Evolutionary conservation across 768 basidiomycete species (phyloP).

Genomic region (Pulveroboletus sp.): DNA sequence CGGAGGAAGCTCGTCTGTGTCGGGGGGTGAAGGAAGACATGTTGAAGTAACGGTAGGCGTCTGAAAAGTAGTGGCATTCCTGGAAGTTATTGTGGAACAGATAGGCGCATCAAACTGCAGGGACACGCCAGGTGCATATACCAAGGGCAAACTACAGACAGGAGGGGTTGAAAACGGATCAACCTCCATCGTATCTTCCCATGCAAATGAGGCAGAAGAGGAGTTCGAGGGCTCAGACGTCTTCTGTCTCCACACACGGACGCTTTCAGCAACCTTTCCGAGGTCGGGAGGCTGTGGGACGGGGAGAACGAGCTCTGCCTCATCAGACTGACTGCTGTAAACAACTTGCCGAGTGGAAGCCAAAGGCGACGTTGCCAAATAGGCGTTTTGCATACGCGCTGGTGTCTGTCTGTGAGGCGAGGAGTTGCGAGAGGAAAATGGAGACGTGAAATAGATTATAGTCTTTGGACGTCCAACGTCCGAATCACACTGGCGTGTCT

Average conservation of each 20-base stretch:
- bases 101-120: constrained; percentile 6
- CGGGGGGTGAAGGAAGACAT: constrained; percentile 20
- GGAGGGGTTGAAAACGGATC: constrained; percentile 13
- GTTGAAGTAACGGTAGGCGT: constrained; percentile 11
- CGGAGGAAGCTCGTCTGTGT: constrained; percentile 19
- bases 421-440: constrained; percentile 33
- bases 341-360: constrained; percentile 35
- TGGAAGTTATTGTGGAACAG: constrained; percentile 1
- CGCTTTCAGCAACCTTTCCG: constrained; percentile 31
- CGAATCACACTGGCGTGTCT: constrained; percentile 7
- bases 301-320: constrained; percentile 46
- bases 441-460: constrained; percentile 9
- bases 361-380: constrained; percentile 14
- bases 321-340: constrained; percentile 66
- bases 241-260: constrained; percentile 42
- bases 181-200: constrained; percentile 17
- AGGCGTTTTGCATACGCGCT: neutral
- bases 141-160: constrained; percentile 2
- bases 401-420: constrained; percentile 15
- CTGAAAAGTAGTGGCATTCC: constrained; percentile 6
- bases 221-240: constrained; percentile 17
- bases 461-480: constrained; percentile 3
- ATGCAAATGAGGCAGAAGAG: neutral
- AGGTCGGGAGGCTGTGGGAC: constrained; percentile 23
- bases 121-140: constrained; percentile 2